phyloP scores from a whole-genome alignment of 75 land plant genomes.

The Larix kaempferi region DNA sequence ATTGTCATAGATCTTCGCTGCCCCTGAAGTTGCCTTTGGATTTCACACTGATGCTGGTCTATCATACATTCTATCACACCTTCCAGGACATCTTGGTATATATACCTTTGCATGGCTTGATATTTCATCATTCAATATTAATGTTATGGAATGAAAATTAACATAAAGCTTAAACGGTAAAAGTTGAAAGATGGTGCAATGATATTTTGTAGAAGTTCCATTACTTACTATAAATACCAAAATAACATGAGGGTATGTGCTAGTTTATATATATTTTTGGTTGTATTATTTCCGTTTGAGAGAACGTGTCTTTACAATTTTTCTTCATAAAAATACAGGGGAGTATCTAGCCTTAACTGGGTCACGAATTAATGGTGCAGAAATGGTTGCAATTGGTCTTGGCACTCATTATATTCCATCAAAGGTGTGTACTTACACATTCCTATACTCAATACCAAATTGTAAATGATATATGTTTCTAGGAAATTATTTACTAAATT shows the following conservation, averaged over 20 bases:
- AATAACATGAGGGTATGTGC: background rate
- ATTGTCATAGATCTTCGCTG: constrained; percentile 60
- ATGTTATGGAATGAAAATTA: background rate
- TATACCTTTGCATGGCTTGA: background rate
- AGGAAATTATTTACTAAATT: background rate
- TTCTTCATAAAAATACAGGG: constrained; percentile 40
- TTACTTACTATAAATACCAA: background rate
- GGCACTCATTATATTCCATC: constrained; percentile 93
- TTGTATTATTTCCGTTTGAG: background rate
- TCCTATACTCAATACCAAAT: background rate
- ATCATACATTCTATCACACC: constrained; percentile 76
- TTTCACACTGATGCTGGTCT: constrained; percentile 89
- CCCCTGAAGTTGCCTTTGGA: constrained; percentile 90
- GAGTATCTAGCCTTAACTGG: constrained; percentile 89
- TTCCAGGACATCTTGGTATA: constrained; percentile 85
- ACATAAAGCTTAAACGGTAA: background rate
- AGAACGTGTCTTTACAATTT: background rate
- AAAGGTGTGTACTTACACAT: constrained; percentile 31
- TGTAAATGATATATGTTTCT: background rate
- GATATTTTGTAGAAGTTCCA: background rate
- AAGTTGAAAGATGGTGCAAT: background rate
- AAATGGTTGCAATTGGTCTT: constrained; percentile 80
- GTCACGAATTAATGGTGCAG: constrained; percentile 74
- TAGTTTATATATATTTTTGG: background rate
- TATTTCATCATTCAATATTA: too few relatives aligned